These are phyloP conservation scores for Alternaria panax DNA, from an alignment of 2,329 filamentous ascomycete species.

Conservation along the genomic window DNA sequence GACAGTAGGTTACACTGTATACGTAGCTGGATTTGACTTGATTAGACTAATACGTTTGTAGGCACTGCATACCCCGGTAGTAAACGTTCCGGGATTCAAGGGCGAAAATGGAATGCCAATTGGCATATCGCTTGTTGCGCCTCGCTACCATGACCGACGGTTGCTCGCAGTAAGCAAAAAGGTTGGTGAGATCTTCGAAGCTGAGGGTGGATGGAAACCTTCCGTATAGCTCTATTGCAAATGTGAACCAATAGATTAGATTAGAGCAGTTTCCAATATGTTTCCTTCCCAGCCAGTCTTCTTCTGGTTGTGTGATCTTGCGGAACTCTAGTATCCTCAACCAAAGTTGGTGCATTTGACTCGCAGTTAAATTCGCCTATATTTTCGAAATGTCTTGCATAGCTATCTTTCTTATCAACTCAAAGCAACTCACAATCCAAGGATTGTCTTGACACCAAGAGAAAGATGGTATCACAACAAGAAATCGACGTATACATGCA, in stretches of 20 bases:
- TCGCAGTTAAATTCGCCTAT: too few species aligned
- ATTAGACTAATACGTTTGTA: conserved; percentile 9
- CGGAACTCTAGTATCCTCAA: too few species aligned
- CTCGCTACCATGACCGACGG: conserved; percentile 43
- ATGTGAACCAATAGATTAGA: not conserved
- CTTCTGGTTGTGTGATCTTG: too few species aligned
- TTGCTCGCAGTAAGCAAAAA: conserved; percentile 38
- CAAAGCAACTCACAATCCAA: too few species aligned
- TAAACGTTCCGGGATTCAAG: conserved; percentile 70
- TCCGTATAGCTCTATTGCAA: conserved; percentile 3
- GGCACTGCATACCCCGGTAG: conserved; percentile 65
- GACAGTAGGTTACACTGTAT: conserved; percentile 52
- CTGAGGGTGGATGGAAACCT: conserved; percentile 39
- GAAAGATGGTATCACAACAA: too few species aligned
- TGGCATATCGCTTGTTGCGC: conserved; percentile 62
- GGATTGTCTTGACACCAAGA: too few species aligned
- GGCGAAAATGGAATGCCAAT: conserved; percentile 66
- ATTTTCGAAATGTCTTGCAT: too few species aligned
- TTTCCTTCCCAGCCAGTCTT: too few species aligned
- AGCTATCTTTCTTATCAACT: too few species aligned
- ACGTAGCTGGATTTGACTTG: not conserved
- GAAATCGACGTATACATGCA: too few species aligned
- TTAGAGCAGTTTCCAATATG: too few species aligned
- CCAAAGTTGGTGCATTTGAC: too few species aligned
- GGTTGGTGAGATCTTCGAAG: conserved; percentile 41